Evolutionary conservation across 2,329 filamentous ascomycete species (phyloP).

Genomic region (Cladophialophora psammophila): DNA sequence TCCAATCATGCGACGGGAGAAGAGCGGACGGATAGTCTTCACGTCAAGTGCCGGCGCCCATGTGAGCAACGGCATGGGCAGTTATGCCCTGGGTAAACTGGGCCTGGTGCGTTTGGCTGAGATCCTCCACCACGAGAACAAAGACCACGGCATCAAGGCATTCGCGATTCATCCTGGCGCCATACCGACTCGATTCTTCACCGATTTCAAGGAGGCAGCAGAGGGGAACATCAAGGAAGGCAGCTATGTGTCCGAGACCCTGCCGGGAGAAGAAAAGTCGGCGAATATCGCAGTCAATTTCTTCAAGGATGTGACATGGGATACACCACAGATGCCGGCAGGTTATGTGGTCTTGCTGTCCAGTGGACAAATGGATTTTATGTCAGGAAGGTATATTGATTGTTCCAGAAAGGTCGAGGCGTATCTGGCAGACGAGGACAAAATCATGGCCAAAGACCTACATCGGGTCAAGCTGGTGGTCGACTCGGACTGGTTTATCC

Average conservation of each 20-base stretch:
- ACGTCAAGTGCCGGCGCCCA: conserved; percentile 37
- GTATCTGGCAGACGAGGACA: conserved; percentile 30
- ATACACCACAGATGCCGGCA: conserved; percentile 37
- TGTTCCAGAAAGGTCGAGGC: conserved; percentile 28
- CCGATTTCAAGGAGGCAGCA: conserved; percentile 36
- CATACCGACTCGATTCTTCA: conserved; percentile 36
- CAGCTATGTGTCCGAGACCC: conserved; percentile 31
- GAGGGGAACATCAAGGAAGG: conserved; percentile 30
- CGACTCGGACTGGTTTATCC: conserved; percentile 32
- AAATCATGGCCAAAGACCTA: conserved; percentile 29
- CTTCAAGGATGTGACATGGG: conserved; percentile 31
- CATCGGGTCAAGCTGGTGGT: conserved; percentile 33
- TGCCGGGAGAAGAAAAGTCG: conserved; percentile 31
- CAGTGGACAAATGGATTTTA: conserved; percentile 33
- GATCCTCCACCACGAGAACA: conserved; percentile 37
- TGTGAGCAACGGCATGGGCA: conserved; percentile 33
- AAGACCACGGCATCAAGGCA: conserved; percentile 32
- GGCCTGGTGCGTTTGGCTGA: conserved; percentile 35
- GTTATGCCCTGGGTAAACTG: conserved; percentile 36
- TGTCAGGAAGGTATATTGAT: conserved; percentile 35
- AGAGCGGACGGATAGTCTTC: conserved; percentile 35
- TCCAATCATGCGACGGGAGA: conserved; percentile 35
- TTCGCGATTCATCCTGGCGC: conserved; percentile 38
- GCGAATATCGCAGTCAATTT: conserved; percentile 33
- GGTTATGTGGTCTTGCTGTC: conserved; percentile 33